phyloP scores from a whole-genome alignment of 164 flowering plant genomes.

The Chloranthus sessilifolius region DNA sequence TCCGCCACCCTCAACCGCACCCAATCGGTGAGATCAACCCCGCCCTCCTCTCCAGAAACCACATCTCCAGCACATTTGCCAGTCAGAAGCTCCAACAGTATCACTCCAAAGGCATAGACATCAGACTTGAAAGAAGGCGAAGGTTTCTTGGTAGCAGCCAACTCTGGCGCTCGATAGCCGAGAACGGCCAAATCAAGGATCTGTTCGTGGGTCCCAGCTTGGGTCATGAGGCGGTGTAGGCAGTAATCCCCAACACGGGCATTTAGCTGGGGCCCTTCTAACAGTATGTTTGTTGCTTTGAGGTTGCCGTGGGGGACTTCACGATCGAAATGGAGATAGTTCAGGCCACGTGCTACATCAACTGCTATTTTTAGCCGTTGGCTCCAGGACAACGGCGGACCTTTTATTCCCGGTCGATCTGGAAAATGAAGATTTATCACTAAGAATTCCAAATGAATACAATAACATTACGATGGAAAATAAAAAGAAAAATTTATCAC shows the following conservation, averaged over 20 bases:
- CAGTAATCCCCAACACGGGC: slow-evolving; percentile 93
- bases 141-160: slow-evolving; percentile 80
- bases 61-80: slow-evolving; percentile 95
- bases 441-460: slow-evolving; percentile 1
- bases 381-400: slow-evolving; percentile 70
- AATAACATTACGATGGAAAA: too few species aligned
- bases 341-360: slow-evolving; percentile 94
- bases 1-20: slow-evolving; percentile 67
- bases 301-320: slow-evolving; percentile 95
- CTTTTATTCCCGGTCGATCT: slow-evolving; percentile 92
- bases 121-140: slow-evolving; percentile 95
- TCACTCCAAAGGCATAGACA: slow-evolving; percentile 91
- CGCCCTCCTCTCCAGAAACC: slow-evolving; percentile 72
- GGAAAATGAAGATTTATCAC: slow-evolving; percentile 13
- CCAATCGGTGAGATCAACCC: slow-evolving; percentile 84
- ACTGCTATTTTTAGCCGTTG: slow-evolving; percentile 92
- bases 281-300: slow-evolving; percentile 74
- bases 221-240: slow-evolving; percentile 98
- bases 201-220: slow-evolving; percentile 84
- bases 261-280: slow-evolving; percentile 87
- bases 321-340: slow-evolving; percentile 97
- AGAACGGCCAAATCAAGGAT: slow-evolving; percentile 87
- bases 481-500: too few species aligned
- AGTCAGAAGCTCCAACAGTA: slow-evolving; percentile 74
- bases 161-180: slow-evolving; percentile 93